Evolutionary conservation across 2,329 filamentous ascomycete species (phyloP).

Genomic region (Talaromyces sp.): DNA sequence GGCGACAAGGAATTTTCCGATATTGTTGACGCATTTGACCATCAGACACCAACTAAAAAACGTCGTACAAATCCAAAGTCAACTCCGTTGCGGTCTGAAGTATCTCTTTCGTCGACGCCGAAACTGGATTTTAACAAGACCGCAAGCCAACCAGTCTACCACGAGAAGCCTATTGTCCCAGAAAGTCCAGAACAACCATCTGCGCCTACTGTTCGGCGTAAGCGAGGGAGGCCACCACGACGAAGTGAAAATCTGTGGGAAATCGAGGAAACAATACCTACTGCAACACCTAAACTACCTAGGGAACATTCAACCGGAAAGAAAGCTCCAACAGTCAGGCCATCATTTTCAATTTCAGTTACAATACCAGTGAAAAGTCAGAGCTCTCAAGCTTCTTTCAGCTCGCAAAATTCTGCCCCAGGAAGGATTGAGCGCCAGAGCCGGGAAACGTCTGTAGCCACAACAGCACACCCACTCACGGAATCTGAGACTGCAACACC

Average conservation of each 20-base stretch:
- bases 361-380: background rate
- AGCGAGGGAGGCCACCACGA: slow-evolving; percentile 18
- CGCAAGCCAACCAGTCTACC: slow-evolving; percentile 11
- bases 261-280: slow-evolving; percentile 26
- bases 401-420: background rate
- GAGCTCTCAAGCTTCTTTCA: slow-evolving; percentile 11
- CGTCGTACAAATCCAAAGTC: slow-evolving; percentile 19
- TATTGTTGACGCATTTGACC: slow-evolving; percentile 24
- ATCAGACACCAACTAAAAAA: slow-evolving; percentile 30
- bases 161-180: slow-evolving; percentile 11
- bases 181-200: slow-evolving; percentile 13
- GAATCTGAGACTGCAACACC: background rate
- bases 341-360: background rate
- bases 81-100: background rate
- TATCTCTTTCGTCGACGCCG: slow-evolving; percentile 15
- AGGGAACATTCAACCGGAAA: background rate
- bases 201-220: slow-evolving; percentile 15
- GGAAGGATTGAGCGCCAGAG: slow-evolving; percentile 7
- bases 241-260: slow-evolving; percentile 30
- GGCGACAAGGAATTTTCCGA: slow-evolving; percentile 29
- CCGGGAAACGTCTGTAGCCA: background rate
- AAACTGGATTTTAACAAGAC: slow-evolving; percentile 14
- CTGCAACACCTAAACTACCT: slow-evolving; percentile 2
- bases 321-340: background rate
- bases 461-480: background rate